Percentiles rank a stretch among this genome's conserved stretches.
phyloP scores from a whole-genome alignment of 352 stramenopile species.

The Phytophthora hibernalis region DNA sequence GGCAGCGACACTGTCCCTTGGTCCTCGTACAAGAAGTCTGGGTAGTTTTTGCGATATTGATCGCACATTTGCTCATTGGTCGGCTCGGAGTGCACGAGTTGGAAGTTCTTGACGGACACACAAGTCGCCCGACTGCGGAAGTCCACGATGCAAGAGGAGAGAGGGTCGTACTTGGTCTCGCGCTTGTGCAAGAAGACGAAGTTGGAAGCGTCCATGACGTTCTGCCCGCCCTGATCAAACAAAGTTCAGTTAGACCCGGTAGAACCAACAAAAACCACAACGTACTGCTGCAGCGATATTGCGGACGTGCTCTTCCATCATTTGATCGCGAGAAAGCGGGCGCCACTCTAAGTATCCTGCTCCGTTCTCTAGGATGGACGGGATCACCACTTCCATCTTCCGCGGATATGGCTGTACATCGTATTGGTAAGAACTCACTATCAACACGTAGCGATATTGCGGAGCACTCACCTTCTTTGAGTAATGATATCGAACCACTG shows the following conservation, averaged over 20 bases:
- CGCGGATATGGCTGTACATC: slow-evolving; percentile 56
- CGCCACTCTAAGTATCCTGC: slow-evolving; percentile 74
- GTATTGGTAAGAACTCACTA: background rate
- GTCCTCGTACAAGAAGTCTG: slow-evolving; percentile 83
- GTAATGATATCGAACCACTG: slow-evolving; percentile 76
- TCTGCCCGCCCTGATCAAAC: slow-evolving; percentile 66
- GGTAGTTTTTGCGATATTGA: slow-evolving; percentile 72
- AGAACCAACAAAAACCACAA: background rate
- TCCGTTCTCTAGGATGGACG: slow-evolving; percentile 68
- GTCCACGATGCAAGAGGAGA: slow-evolving; percentile 93
- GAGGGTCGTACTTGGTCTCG: slow-evolving; percentile 91
- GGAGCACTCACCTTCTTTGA: slow-evolving; percentile 64
- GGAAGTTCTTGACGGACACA: slow-evolving; percentile 94
- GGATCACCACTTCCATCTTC: slow-evolving; percentile 89
- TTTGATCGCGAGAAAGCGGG: slow-evolving; percentile 74
- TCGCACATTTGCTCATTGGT: slow-evolving; percentile 73
- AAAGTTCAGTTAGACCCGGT: background rate
- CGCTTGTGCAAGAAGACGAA: slow-evolving; percentile 88
- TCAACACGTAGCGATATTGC: background rate
- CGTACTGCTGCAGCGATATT: slow-evolving; percentile 67
- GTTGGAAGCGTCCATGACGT: slow-evolving; percentile 79
- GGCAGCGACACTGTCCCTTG: slow-evolving; percentile 84
- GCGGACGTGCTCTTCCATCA: slow-evolving; percentile 80
- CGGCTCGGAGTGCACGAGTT: slow-evolving; percentile 89
- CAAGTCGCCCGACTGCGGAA: slow-evolving; percentile 92